A percentile compares a stretch with the other conserved stretches of the same genome.
phyloP scores from a whole-genome alignment of 306 rosid species.

The Begonia peltatifolia region DNA sequence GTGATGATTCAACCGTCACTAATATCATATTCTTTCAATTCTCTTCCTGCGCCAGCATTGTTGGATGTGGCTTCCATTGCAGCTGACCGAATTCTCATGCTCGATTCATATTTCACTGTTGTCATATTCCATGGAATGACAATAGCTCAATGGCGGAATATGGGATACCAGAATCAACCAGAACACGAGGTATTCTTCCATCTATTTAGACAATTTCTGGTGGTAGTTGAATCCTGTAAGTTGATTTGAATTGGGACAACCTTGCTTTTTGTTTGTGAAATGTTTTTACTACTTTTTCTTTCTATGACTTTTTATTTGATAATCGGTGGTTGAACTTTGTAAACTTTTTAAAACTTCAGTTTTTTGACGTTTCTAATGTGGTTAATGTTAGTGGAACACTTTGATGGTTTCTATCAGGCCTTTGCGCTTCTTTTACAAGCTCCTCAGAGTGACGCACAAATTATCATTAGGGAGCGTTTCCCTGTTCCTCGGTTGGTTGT shows the following conservation, averaged over 20 bases:
- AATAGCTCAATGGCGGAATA: slow-evolving; percentile 97
- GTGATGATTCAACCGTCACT: slow-evolving; percentile 96
- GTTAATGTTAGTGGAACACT: neutral
- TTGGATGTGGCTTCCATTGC: slow-evolving; percentile 91
- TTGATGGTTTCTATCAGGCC: slow-evolving; percentile 36
- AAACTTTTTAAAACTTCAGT: neutral
- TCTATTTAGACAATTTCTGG: slow-evolving; percentile 2
- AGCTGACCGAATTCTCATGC: slow-evolving; percentile 75
- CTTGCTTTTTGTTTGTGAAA: neutral
- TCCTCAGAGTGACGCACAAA: slow-evolving; percentile 66
- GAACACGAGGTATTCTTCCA: slow-evolving; percentile 60
- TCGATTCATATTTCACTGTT: slow-evolving; percentile 88
- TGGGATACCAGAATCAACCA: slow-evolving; percentile 86
- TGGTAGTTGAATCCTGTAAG: neutral
- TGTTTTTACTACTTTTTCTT: no score
- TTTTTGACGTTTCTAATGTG: neutral
- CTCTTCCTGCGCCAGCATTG: slow-evolving; percentile 79
- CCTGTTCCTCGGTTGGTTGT: slow-evolving; percentile 96
- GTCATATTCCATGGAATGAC: slow-evolving; percentile 97
- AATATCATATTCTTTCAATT: slow-evolving; percentile 78
- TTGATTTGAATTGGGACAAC: neutral
- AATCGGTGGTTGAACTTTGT: no score
- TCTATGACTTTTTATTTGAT: no score
- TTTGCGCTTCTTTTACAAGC: slow-evolving; percentile 73
- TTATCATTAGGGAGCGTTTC: slow-evolving; percentile 58